phyloP scores from a whole-genome alignment of 2,329 filamentous ascomycete species.

The Lasiodiplodia gonubiensis region DNA sequence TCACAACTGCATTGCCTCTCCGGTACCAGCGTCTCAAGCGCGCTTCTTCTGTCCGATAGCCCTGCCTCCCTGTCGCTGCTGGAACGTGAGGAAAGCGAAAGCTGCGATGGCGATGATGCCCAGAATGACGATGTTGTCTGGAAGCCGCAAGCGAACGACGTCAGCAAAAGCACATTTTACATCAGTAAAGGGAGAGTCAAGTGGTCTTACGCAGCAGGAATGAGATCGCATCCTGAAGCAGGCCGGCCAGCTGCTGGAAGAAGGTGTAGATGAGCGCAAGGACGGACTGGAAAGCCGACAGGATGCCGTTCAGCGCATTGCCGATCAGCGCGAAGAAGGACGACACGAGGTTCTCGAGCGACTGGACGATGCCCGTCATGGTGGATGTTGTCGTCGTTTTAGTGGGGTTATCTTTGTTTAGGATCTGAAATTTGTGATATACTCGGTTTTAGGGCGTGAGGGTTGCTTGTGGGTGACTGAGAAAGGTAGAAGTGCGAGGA shows the following conservation, averaged over 20 bases:
- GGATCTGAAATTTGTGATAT: neutral
- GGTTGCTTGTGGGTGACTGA: neutral
- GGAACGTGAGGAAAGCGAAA: constrained; percentile 1
- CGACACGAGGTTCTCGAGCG: constrained; percentile 21
- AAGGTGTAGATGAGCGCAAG: constrained; percentile 11
- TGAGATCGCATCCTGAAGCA: constrained; percentile 5
- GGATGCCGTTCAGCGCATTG: constrained; percentile 18
- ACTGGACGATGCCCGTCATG: constrained; percentile 11
- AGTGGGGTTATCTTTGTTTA: neutral
- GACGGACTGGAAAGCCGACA: constrained; percentile 17
- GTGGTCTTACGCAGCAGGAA: constrained; percentile 17
- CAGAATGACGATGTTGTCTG: constrained; percentile 25
- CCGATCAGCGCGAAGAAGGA: constrained; percentile 25
- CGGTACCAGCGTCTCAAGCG: neutral
- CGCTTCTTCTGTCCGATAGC: constrained; percentile 13
- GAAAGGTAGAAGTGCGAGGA: neutral
- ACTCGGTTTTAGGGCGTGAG: neutral
- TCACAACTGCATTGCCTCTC: neutral
- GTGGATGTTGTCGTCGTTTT: neutral
- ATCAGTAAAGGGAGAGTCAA: neutral
- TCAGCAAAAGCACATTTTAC: neutral
- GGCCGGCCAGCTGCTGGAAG: constrained; percentile 11
- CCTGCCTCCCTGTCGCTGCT: constrained; percentile 8
- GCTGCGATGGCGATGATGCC: constrained; percentile 7
- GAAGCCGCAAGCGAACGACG: neutral